Conservation (phyloP, 1,284 basidiomycete species). For the Thecaphora frezii region DNA sequence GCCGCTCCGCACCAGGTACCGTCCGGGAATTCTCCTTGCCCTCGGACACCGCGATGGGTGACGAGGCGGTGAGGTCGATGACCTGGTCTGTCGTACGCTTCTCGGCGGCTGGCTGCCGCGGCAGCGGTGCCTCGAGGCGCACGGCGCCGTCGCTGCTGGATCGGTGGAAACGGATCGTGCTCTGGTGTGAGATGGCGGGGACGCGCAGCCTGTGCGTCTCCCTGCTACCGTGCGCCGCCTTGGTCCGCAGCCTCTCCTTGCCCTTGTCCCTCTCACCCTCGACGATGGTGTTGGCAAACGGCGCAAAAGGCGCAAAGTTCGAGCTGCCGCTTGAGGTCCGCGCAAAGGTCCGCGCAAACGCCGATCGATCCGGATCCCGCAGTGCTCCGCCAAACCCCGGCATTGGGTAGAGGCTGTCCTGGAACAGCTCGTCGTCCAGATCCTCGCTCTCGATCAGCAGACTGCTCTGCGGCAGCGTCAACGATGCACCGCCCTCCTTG, state of each 20-base stretch:
- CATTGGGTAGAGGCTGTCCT: conserved; percentile 33
- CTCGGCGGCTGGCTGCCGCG: too few relatives aligned
- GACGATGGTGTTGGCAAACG: too few relatives aligned
- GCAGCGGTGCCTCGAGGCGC: too few relatives aligned
- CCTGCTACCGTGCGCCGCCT: too few relatives aligned
- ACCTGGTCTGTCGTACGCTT: not conserved
- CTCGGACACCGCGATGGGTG: not conserved
- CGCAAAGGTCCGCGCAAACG: too few relatives aligned
- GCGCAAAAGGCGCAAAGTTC: too few relatives aligned
- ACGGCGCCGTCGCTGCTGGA: not conserved
- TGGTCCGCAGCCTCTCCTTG: too few relatives aligned
- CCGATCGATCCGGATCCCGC: not conserved
- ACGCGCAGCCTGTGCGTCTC: too few relatives aligned
- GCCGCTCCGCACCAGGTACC: too few relatives aligned
- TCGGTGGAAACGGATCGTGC: not conserved
- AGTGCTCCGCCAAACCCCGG: conserved; percentile 10
- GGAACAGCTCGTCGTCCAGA: conserved; percentile 25
- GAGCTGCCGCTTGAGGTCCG: not conserved
- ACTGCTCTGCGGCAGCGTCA: conserved; percentile 3
- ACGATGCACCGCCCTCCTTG: not conserved
- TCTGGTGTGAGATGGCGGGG: not conserved
- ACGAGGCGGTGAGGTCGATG: not conserved
- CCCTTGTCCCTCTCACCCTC: too few relatives aligned
- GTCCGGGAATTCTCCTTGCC: not conserved
- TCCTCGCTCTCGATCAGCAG: conserved; percentile 21